Base-by-base conservation (phyloP, 1,284 basidiomycete genomes). In the Cystobasidium slooffiae region DNA sequence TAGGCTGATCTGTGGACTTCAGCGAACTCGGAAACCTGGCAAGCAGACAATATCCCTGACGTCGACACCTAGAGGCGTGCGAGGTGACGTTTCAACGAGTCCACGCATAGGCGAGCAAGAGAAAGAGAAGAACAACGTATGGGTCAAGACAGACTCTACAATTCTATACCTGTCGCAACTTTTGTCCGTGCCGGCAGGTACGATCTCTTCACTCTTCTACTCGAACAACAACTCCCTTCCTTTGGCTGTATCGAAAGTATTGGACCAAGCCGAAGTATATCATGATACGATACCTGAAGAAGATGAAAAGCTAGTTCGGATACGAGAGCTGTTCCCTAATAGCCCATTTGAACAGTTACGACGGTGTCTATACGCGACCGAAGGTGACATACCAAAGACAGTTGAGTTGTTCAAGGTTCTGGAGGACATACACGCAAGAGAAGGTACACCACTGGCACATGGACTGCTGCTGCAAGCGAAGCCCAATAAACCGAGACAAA, bases 31-130 rank as follows among this genome's bases (percentile, higher is more conserved):
- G 12, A 72, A 73, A 46, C 49, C 41, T 20, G 70, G 70, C 6
- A 73, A 73, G 49, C 70, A 73, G 63, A 73, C 70, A 9, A 61
- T 73, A 16, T 73, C 70, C 8, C 46, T 73, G 1, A 73, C 70
- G 3, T 65, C 62, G 9, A 73, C 70, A 6, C 63, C 63, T 12
- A 43, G 70, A 56, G 70, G 62, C 16, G 31, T 73, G 12, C 44
- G 12, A 24, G 47, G 41, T 1, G 49, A n/a, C 18, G 49, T 20
- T 41, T 8, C 31, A 55, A 44, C 61, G 16, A 46, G 9, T n/a
- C 10, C 55, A 18, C 16, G 6, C 39, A 14, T 52, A 24, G 37
- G 43, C 53, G 62, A 58, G 53, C 39, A 52, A 20, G 70, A 59
- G 18, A 72, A 72, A 20, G 70, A 59, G 37, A 72, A 64, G 37